Conservation (phyloP, 108 stramenopile species). For the Fistulifera pelliculosa region DNA sequence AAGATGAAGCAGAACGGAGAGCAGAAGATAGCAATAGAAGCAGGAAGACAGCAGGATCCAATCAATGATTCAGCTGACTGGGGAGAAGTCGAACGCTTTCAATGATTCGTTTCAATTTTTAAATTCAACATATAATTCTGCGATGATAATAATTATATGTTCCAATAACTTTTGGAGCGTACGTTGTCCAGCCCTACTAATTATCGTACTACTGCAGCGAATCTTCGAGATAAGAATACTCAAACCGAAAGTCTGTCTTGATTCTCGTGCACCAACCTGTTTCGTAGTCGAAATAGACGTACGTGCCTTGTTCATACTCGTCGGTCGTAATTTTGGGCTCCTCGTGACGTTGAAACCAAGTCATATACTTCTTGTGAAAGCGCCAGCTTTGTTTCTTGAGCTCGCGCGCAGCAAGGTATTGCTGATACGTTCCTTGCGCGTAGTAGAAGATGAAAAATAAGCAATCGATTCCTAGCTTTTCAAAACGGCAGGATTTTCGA, state of each 20-base stretch:
- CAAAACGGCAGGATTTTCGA: conserved; percentile 90
- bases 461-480: conserved; percentile 94
- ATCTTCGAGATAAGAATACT: conserved; percentile 95
- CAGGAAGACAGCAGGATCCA: not conserved
- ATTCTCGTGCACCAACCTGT: conserved; percentile 97
- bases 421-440: conserved; percentile 95
- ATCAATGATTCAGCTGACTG: too few species aligned
- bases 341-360: conserved; percentile 98
- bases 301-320: conserved; percentile 98
- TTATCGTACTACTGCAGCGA: conserved; percentile 44
- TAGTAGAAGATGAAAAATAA: conserved; percentile 99
- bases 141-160: too few species aligned
- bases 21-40: conserved; percentile 4
- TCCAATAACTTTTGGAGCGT: too few species aligned
- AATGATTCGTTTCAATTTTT: too few species aligned
- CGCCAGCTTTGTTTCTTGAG: conserved; percentile 98
- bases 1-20: conserved; percentile 1
- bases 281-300: conserved; percentile 99
- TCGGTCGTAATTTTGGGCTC: conserved; percentile 95
- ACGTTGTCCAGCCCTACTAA: not conserved
- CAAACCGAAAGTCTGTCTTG: conserved; percentile 95
- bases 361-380: conserved; percentile 99
- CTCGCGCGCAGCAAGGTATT: conserved; percentile 96
- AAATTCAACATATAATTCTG: too few species aligned
- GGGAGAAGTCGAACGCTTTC: too few species aligned